phyloP scores from a whole-genome alignment of 352 stramenopile species.

The Plasmopara muralis region DNA sequence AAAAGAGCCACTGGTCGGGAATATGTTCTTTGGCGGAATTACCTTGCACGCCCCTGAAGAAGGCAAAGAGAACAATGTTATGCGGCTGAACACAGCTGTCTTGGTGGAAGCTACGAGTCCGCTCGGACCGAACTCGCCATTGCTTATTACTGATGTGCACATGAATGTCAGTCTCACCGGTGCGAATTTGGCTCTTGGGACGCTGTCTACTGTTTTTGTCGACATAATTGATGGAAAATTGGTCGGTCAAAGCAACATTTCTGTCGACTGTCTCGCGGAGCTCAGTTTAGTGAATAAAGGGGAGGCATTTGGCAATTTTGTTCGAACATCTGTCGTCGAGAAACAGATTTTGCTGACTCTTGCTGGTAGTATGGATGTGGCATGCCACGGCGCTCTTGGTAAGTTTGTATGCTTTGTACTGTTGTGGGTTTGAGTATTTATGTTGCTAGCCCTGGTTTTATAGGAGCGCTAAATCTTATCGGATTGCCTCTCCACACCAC shows the following conservation, averaged over 20 bases:
- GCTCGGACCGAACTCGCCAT: slow-evolving; percentile 45
- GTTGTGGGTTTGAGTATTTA: not conserved
- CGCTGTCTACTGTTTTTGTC: slow-evolving; percentile 42
- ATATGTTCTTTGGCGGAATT: slow-evolving; percentile 63
- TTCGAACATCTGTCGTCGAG: slow-evolving; percentile 54
- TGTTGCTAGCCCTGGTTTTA: slow-evolving; percentile 4
- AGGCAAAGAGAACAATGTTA: slow-evolving; percentile 34
- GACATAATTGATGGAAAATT: slow-evolving; percentile 50
- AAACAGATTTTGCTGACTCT: slow-evolving; percentile 41
- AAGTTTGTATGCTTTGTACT: slow-evolving; percentile 5
- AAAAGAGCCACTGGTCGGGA: slow-evolving; percentile 47
- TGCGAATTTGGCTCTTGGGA: slow-evolving; percentile 36
- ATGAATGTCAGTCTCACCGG: slow-evolving; percentile 53
- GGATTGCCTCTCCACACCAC: slow-evolving; percentile 44
- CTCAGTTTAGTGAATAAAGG: slow-evolving; percentile 38
- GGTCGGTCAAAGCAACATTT: slow-evolving; percentile 61
- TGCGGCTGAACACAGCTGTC: slow-evolving; percentile 45
- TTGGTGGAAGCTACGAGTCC: slow-evolving; percentile 64
- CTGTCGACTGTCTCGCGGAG: slow-evolving; percentile 50
- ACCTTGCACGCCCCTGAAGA: slow-evolving; percentile 37
- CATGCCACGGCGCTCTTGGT: slow-evolving; percentile 61
- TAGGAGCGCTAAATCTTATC: slow-evolving; percentile 44
- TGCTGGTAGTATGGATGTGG: slow-evolving; percentile 48
- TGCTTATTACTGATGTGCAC: slow-evolving; percentile 50
- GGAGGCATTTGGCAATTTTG: slow-evolving; percentile 53